Conservation (phyloP, 805 yeast species). For the Yarrowia sp. region DNA sequence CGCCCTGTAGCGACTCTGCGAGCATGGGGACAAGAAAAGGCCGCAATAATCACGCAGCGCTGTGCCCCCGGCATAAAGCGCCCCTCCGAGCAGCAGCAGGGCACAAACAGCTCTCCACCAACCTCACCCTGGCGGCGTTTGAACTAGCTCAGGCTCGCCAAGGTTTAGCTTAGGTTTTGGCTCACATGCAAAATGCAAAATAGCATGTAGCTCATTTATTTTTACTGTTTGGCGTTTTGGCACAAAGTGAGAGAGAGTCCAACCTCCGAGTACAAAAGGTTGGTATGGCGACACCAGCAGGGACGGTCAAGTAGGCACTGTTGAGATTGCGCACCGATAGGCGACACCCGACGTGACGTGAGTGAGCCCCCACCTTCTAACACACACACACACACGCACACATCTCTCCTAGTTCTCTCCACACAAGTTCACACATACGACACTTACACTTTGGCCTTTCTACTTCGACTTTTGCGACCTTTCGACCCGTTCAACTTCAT, state of each 20-base stretch:
- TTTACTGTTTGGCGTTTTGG: constrained; percentile 33
- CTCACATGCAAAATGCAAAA: constrained; percentile 26
- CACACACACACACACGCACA: too few species aligned
- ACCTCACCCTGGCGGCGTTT: constrained; percentile 6
- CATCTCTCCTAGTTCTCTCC: too few species aligned
- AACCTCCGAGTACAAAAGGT: constrained; percentile 30
- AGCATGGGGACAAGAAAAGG: too few species aligned
- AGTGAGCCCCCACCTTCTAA: too few species aligned
- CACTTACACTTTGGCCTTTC: too few species aligned
- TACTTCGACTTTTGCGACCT: too few species aligned
- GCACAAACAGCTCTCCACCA: background rate
- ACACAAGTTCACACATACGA: too few species aligned
- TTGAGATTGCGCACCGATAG: background rate
- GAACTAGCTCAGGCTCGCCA: background rate
- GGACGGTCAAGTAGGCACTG: constrained; percentile 12
- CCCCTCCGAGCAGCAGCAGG: too few species aligned
- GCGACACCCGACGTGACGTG: background rate
- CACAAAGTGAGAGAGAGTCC: constrained; percentile 15
- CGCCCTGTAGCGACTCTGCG: too few species aligned
- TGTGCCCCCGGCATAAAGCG: too few species aligned
- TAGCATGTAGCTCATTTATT: constrained; percentile 28
- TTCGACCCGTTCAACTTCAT: too few species aligned
- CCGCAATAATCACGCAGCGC: background rate
- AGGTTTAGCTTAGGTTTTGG: constrained; percentile 12
- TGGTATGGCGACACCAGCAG: constrained; percentile 3